Percentiles rank a stretch among this genome's conserved stretches.
Conservation (phyloP, 2,329 filamentous ascomycete genomes). For the Thelonectria olida region DNA sequence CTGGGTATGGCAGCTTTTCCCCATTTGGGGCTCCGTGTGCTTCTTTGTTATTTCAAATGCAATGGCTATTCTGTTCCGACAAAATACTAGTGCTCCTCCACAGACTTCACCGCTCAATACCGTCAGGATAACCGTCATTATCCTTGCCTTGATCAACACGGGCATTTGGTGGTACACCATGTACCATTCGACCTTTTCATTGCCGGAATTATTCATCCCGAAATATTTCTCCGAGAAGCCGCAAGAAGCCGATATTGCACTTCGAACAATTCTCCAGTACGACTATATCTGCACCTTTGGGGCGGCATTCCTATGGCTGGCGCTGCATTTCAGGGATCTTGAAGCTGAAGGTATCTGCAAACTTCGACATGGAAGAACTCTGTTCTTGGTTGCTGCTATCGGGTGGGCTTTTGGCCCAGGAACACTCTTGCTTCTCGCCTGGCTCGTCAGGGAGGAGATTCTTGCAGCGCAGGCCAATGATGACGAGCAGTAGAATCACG, state of each 20-base stretch:
- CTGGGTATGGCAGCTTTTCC: slow-evolving; percentile 45
- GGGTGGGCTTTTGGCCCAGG: slow-evolving; percentile 22
- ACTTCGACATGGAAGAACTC: slow-evolving; percentile 11
- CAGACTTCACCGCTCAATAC: neutral
- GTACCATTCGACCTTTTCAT: neutral
- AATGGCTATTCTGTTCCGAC: neutral
- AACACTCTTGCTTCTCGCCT: slow-evolving; percentile 26
- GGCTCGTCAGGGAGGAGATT: slow-evolving; percentile 33
- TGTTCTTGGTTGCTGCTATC: slow-evolving; percentile 8
- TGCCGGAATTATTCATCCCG: slow-evolving; percentile 34
- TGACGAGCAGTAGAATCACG: neutral
- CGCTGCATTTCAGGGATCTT: slow-evolving; percentile 34
- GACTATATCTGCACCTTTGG: slow-evolving; percentile 37
- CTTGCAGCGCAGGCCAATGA: neutral
- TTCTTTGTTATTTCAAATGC: slow-evolving; percentile 26
- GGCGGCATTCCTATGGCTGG: slow-evolving; percentile 36
- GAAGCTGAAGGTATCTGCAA: slow-evolving; percentile 28
- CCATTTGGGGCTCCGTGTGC: slow-evolving; percentile 34
- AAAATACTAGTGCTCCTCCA: neutral
- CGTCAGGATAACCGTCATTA: slow-evolving; percentile 9
- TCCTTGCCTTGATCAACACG: slow-evolving; percentile 13
- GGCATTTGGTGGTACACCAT: slow-evolving; percentile 33
- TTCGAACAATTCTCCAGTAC: slow-evolving; percentile 40
- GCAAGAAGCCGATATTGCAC: slow-evolving; percentile 7
- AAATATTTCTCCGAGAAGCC: slow-evolving; percentile 34